phyloP scores from a whole-genome alignment of 441 rosid species.

The Hura crepitans region DNA sequence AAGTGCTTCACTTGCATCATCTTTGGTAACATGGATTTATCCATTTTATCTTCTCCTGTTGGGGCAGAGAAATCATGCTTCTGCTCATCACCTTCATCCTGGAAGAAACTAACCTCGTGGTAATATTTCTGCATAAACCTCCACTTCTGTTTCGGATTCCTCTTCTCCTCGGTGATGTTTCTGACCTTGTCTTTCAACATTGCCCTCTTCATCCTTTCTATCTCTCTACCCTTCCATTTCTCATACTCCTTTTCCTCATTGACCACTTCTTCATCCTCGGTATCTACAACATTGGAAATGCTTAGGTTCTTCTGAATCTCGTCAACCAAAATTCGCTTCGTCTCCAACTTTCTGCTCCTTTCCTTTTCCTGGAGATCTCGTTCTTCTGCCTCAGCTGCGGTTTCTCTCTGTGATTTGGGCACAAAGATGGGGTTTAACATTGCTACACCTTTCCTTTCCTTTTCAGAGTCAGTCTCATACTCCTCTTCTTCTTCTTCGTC shows the following conservation, averaged over 20 bases:
- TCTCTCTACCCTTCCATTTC: no score
- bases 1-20: conserved; percentile 98
- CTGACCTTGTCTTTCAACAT: no score
- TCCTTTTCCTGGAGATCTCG: conserved; percentile 63
- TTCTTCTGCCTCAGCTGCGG: conserved; percentile 79
- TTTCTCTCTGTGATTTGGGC: conserved; percentile 76
- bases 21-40: conserved; percentile 72
- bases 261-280: no score
- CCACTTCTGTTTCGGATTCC: conserved; percentile 86
- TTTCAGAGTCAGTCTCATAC: conserved; percentile 90
- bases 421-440: conserved; percentile 86
- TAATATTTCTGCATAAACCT: conserved; percentile 86
- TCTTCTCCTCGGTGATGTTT: no score
- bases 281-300: no score
- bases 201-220: no score
- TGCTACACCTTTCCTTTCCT: conserved; percentile 54
- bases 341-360: conserved; percentile 67
- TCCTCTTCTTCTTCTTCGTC: conserved; percentile 79
- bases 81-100: conserved; percentile 50
- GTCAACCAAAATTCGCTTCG: conserved; percentile 73
- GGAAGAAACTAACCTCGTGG: conserved; percentile 94
- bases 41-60: conserved; percentile 89
- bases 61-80: conserved; percentile 82
- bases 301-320: conserved; percentile 72
- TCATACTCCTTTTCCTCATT: no score